Conservation (phyloP, 768 basidiomycete species). For the Russula compacta region DNA sequence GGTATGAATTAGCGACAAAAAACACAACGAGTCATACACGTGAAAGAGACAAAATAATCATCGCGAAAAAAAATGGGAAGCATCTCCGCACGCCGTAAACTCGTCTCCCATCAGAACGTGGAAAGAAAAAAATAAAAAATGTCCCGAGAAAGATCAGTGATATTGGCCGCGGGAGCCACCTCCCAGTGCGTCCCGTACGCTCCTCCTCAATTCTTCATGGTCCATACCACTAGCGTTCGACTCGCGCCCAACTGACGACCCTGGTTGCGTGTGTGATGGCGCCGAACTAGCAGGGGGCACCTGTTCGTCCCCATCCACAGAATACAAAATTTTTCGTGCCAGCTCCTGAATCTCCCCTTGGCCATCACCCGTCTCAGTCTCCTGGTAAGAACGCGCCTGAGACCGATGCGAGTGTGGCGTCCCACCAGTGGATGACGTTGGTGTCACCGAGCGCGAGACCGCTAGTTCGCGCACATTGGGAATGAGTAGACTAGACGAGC, state of each 20-base stretch:
- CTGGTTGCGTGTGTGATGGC: constrained; percentile 59
- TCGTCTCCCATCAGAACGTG: not conserved
- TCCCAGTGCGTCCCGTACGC: constrained; percentile 76
- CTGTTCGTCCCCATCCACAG: constrained; percentile 71
- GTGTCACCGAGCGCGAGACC: constrained; percentile 57
- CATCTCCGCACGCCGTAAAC: not conserved
- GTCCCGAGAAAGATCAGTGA: constrained; percentile 8
- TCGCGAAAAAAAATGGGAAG: not conserved
- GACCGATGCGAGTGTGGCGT: constrained; percentile 67
- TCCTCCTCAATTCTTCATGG: constrained; percentile 74
- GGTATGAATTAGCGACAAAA: not conserved
- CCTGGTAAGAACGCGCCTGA: constrained; percentile 63
- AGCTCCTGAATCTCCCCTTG: constrained; percentile 87
- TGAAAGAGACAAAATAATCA: constrained; percentile 12
- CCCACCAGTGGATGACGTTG: constrained; percentile 57
- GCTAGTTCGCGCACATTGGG: constrained; percentile 84
- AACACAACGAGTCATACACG: constrained; percentile 8
- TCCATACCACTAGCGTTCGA: constrained; percentile 41
- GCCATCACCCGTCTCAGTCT: constrained; percentile 79
- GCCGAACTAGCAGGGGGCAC: constrained; percentile 50
- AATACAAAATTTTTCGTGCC: constrained; percentile 75
- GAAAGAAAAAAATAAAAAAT: not conserved
- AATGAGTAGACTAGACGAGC: constrained; percentile 68
- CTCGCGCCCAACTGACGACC: constrained; percentile 57
- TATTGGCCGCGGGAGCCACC: constrained; percentile 42